Evolutionary conservation across 2,329 filamentous ascomycete genomes (phyloP).

Genomic region (Aspergillus sp.): DNA sequence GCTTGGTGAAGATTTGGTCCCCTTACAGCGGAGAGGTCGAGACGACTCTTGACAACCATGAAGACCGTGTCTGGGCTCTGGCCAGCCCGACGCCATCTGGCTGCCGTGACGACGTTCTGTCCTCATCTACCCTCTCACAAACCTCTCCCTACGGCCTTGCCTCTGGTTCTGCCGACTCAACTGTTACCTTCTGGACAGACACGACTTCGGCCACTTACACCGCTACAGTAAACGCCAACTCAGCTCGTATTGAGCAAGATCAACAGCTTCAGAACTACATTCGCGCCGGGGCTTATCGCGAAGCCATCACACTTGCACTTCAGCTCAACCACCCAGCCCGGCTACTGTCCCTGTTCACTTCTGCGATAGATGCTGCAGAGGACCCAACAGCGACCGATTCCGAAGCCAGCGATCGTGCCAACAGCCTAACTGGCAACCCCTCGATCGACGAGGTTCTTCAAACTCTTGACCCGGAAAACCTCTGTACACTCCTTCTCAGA

Average conservation of each 20-base stretch:
- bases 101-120: slow-evolving; percentile 32
- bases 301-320: slow-evolving; percentile 87
- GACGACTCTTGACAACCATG: slow-evolving; percentile 93
- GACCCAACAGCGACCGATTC: slow-evolving; percentile 47
- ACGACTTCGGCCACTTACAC: slow-evolving; percentile 79
- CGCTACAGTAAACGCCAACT: slow-evolving; percentile 70
- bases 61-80: slow-evolving; percentile 91
- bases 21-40: slow-evolving; percentile 80
- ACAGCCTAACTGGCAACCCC: slow-evolving; percentile 47
- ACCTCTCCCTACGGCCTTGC: slow-evolving; percentile 67
- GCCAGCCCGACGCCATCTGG: slow-evolving; percentile 60
- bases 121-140: slow-evolving; percentile 31
- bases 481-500: slow-evolving; percentile 78
- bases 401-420: slow-evolving; percentile 29
- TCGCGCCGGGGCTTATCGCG: slow-evolving; percentile 80
- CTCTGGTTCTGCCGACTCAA: slow-evolving; percentile 89
- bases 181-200: slow-evolving; percentile 93
- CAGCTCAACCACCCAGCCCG: slow-evolving; percentile 92
- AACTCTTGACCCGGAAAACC: slow-evolving; percentile 78
- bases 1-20: slow-evolving; percentile 95
- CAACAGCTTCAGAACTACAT: slow-evolving; percentile 94
- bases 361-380: slow-evolving; percentile 74
- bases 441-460: slow-evolving; percentile 79
- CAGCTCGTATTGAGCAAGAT: slow-evolving; percentile 85
- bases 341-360: slow-evolving; percentile 78